A percentile compares a stretch with the other conserved stretches of the same genome.
Evolutionary conservation across 2,329 filamentous ascomycete species (phyloP).

Genomic region (Lasiodiplodia gonubiensis): DNA sequence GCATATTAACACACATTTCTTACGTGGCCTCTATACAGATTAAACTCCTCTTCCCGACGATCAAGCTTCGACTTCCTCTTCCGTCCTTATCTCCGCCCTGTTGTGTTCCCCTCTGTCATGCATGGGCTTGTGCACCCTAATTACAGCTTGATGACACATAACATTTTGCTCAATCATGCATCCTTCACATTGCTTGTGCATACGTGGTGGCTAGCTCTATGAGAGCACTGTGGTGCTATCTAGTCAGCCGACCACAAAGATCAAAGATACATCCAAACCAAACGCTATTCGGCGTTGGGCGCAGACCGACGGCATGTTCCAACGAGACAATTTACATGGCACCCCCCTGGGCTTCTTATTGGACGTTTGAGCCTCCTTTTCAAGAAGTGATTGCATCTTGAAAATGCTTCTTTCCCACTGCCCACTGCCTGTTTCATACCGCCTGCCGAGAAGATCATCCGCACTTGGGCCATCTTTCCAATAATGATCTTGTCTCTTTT

Average conservation of each 20-base stretch:
- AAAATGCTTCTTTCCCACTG: no score
- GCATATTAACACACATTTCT: not conserved
- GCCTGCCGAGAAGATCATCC: no score
- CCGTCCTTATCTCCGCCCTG: not conserved
- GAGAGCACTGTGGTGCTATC: not conserved
- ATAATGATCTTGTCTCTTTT: no score
- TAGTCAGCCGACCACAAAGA: not conserved
- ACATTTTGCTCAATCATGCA: not conserved
- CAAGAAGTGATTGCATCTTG: no score
- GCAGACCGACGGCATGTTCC: no score
- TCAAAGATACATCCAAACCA: not conserved
- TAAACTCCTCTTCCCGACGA: not conserved
- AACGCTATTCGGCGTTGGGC: no score
- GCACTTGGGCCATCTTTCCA: no score
- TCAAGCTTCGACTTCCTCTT: not conserved
- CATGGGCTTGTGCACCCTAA: not conserved
- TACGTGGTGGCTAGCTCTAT: not conserved
- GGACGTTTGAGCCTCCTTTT: no score
- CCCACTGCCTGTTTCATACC: no score
- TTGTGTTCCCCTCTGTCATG: constrained; percentile 5
- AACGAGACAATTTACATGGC: no score
- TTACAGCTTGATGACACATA: not conserved
- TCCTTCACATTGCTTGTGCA: constrained; percentile 7
- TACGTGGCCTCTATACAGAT: not conserved
- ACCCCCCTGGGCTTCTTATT: no score